Conservation (phyloP, 1,139 yeast genomes). For the Suhomyces ambrosiae region DNA sequence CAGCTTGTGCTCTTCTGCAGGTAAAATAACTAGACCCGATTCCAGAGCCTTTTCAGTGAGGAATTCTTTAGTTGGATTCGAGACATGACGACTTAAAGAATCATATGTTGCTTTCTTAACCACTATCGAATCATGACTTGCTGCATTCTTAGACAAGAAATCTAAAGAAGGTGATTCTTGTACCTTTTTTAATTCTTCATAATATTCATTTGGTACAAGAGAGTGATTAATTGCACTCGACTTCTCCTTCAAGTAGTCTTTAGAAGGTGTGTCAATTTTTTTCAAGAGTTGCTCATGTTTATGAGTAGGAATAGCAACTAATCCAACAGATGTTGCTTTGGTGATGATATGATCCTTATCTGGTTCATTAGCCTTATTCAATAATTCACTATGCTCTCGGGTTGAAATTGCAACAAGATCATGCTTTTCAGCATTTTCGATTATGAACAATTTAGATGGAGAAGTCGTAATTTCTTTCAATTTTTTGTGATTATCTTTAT, state of each 20-base stretch:
- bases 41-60: slow-evolving; percentile 22
- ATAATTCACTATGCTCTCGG: slow-evolving; percentile 24
- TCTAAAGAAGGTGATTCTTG: slow-evolving; percentile 22
- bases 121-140: slow-evolving; percentile 9
- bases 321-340: slow-evolving; percentile 30
- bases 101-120: slow-evolving; percentile 16
- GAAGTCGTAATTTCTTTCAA: slow-evolving; percentile 11
- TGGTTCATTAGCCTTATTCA: slow-evolving; percentile 32
- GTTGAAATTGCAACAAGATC: slow-evolving; percentile 20
- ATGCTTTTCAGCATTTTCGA: slow-evolving; percentile 18
- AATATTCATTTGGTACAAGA: slow-evolving; percentile 14
- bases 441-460: slow-evolving; percentile 18
- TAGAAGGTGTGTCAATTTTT: slow-evolving; percentile 16
- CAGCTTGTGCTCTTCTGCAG: slow-evolving; percentile 9
- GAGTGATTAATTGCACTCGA: slow-evolving; percentile 8
- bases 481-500: slow-evolving; percentile 6
- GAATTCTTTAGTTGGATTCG: slow-evolving; percentile 27
- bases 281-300: slow-evolving; percentile 17
- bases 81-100: slow-evolving; percentile 15
- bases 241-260: slow-evolving; percentile 18
- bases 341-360: slow-evolving; percentile 35
- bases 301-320: slow-evolving; percentile 22
- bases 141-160: slow-evolving; percentile 15
- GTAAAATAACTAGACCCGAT: slow-evolving; percentile 15
- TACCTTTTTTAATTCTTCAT: slow-evolving; percentile 12